phyloP scores from a whole-genome alignment of 805 yeast genomes.

The Ogataea trehalophila region DNA sequence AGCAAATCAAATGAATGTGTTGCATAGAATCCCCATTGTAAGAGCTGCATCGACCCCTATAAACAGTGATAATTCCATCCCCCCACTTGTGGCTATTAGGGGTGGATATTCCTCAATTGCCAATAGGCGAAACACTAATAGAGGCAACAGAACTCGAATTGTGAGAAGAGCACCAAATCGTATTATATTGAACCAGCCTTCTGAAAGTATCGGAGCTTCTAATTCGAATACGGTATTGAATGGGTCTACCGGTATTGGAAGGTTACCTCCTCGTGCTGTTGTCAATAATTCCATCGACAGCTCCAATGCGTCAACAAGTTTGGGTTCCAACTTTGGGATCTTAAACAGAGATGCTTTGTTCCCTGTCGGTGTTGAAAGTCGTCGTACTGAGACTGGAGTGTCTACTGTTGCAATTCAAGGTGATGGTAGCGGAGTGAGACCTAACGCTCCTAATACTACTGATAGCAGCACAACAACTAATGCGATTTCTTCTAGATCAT shows the following conservation, averaged over 20 bases:
- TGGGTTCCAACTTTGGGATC: background rate
- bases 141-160: too few relatives aligned
- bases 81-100: too few relatives aligned
- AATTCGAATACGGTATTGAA: background rate
- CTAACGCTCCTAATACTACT: background rate
- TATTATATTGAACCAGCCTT: background rate
- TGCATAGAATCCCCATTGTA: conserved; percentile 14
- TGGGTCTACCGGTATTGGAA: background rate
- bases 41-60: conserved; percentile 4
- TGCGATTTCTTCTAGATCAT: too few relatives aligned
- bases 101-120: too few relatives aligned
- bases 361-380: conserved; percentile 45
- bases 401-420: conserved; percentile 26
- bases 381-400: conserved; percentile 42
- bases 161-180: background rate
- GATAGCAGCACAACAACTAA: background rate
- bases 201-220: background rate
- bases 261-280: too few relatives aligned
- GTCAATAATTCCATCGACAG: background rate
- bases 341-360: conserved; percentile 29
- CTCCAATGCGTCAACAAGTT: background rate
- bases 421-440: background rate
- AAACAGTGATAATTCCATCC: too few relatives aligned
- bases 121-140: too few relatives aligned
- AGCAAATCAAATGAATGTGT: conserved; percentile 1